Base-by-base conservation (phyloP, 2,329 filamentous ascomycete species). In the Neofusicoccum parvum region DNA sequence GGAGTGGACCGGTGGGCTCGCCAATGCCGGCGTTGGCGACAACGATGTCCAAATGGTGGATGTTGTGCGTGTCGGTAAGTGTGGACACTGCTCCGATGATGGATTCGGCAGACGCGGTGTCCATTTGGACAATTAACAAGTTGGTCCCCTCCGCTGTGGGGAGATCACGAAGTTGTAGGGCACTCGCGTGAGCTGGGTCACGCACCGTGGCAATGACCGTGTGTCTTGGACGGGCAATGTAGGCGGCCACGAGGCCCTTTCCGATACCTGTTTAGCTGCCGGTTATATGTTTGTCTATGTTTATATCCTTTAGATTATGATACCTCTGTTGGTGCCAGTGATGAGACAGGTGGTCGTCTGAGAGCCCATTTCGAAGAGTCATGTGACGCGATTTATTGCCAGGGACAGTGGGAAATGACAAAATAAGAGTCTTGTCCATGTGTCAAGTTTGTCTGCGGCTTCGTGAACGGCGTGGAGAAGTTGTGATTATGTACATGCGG, bases 171-270 rank as follows among this genome's bases (percentile, higher is more conserved):
- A 81, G 72, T 3, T 71, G 68, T 1, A 70, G 34, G 1, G 72
- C 70, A 39, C 69, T 71, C 5, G 70, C 56, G 23, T 73, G 67
- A 0, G 68, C 50, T 3, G 68, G 71, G n/a, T 76, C 70, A 23
- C 80, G 79, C 36, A 80, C 72, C 5, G 76, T 78, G 20, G 77
- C 79, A 14, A 83, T 76, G 46, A 82, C 76, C 17, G 71, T 79
- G 17, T 74, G 76, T 49, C 77, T 70, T 0, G 80, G 75, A 1
- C 74, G 70, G 1, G 69, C 66, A 45, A 83, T 77, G 68, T 79
- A 79, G 2, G 59, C 27, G 43, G 71, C 62, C 51, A 74, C 68
- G 10, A 80, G 68, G 5, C 71, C 74, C 10, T 74, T 69, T 2
- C 80, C 80, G 64, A 78, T 73, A 11, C 75, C 77, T 77, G 15